phyloP scores from a whole-genome alignment of 208 protist genomes.

The Acanthamoeba sp. region DNA sequence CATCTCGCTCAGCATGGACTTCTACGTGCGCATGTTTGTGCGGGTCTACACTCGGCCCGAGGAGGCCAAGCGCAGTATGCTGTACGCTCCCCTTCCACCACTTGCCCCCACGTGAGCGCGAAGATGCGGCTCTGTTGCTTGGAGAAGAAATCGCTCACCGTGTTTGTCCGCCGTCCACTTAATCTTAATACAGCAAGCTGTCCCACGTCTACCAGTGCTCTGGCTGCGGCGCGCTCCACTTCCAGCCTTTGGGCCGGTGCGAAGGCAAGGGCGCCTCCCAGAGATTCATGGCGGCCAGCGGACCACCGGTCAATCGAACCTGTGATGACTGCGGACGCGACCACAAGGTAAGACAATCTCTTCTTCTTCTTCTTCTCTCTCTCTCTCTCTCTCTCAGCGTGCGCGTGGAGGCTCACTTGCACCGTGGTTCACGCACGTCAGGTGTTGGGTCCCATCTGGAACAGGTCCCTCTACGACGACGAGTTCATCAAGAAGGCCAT shows the following conservation, averaged over 20 bases:
- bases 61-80: constrained; percentile 78
- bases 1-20: constrained; percentile 98
- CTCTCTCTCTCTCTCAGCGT: too few relatives aligned
- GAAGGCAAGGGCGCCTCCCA: constrained; percentile 31
- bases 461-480: constrained; percentile 2
- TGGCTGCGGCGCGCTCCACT: constrained; percentile 95
- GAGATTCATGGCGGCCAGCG: background rate
- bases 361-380: too few relatives aligned
- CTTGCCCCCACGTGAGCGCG: too few relatives aligned
- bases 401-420: too few relatives aligned
- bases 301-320: constrained; percentile 4
- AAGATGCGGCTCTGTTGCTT: background rate
- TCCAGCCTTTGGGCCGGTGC: constrained; percentile 92
- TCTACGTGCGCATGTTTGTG: constrained; percentile 99
- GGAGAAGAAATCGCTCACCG: background rate
- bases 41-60: constrained; percentile 86
- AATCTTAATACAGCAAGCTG: constrained; percentile 24
- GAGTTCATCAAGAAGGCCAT: constrained; percentile 64
- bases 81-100: background rate
- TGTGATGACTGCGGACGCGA: constrained; percentile 92
- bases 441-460: constrained; percentile 72
- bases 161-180: background rate
- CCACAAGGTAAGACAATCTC: constrained; percentile 81
- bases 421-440: background rate
- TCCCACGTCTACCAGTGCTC: constrained; percentile 96